These are phyloP conservation scores for Botrytis paeoniae DNA, from an alignment of 2,329 filamentous ascomycete genomes.

Conservation along the genomic window DNA sequence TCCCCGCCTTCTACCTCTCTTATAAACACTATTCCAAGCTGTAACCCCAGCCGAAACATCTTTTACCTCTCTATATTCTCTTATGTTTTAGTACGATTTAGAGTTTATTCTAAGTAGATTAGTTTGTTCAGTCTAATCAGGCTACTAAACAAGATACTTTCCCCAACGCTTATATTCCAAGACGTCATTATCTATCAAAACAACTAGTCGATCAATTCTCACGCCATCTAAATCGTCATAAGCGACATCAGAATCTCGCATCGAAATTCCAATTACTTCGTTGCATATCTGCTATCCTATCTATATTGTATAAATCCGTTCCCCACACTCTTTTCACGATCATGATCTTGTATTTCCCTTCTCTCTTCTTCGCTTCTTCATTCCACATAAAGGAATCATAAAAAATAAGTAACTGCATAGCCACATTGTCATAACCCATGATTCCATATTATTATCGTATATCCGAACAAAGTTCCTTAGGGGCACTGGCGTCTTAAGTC, in stretches of 20 bases:
- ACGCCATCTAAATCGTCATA: not conserved
- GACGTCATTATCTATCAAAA: not conserved
- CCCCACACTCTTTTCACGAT: not conserved
- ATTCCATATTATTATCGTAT: not conserved
- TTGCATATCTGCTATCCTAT: not conserved
- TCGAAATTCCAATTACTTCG: not conserved
- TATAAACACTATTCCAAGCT: not conserved
- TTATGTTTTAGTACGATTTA: not conserved
- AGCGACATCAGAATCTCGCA: not conserved
- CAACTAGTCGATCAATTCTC: not conserved
- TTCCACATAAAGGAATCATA: not conserved
- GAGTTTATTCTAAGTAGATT: not conserved
- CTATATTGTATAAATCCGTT: not conserved
- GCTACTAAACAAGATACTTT: not conserved
- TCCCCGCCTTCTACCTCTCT: not conserved
- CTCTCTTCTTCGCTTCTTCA: not conserved
- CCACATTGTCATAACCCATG: not conserved
- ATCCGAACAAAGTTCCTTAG: not conserved
- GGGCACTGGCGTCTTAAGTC: not conserved
- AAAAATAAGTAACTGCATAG: not conserved
- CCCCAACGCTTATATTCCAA: not conserved
- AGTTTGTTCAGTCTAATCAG: not conserved
- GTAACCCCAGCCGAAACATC: not conserved
- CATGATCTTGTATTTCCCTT: not conserved
- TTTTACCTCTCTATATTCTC: not conserved